phyloP scores from a whole-genome alignment of 768 basidiomycete genomes.

The Leccinum sublutescens region DNA sequence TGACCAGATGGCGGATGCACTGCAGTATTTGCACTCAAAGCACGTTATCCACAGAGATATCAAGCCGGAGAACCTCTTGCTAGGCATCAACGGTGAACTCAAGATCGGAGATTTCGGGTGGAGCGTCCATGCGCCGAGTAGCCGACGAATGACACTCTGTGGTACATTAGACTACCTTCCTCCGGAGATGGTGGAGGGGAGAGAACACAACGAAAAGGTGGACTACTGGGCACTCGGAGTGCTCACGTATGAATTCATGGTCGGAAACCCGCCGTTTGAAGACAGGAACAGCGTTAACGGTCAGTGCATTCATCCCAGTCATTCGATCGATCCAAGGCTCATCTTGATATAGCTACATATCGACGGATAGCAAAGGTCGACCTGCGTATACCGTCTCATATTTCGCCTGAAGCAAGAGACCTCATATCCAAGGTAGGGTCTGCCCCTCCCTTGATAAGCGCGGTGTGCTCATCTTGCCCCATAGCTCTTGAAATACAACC shows the following conservation, averaged over 20 bases:
- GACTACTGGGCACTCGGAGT: conserved; percentile 98
- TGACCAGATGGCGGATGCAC: conserved; percentile 96
- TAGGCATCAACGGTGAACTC: conserved; percentile 93
- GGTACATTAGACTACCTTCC: conserved; percentile 97
- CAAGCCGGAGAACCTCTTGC: conserved; percentile 95
- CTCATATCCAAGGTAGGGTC: conserved; percentile 42
- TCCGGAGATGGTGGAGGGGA: conserved; percentile 97
- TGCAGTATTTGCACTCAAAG: conserved; percentile 88
- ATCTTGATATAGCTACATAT: conserved; percentile 67
- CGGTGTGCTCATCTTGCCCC: conserved; percentile 12
- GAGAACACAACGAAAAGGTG: conserved; percentile 85
- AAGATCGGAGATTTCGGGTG: conserved; percentile 99
- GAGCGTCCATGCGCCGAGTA: conserved; percentile 95
- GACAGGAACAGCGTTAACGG: conserved; percentile 76
- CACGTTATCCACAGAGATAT: conserved; percentile 99
- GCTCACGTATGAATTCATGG: conserved; percentile 92
- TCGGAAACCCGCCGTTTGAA: conserved; percentile 84
- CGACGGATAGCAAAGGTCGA: conserved; percentile 88
- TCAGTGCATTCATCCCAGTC: conserved; percentile 34
- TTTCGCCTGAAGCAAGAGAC: conserved; percentile 45
- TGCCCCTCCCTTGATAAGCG: background rate
- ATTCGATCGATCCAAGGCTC: conserved; percentile 4
- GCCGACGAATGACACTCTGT: conserved; percentile 86
- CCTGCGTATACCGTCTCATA: conserved; percentile 46
- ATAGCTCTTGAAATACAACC: conserved; percentile 83